Conservation (phyloP, 805 yeast genomes). For the Tetrapisispora phaffii region DNA sequence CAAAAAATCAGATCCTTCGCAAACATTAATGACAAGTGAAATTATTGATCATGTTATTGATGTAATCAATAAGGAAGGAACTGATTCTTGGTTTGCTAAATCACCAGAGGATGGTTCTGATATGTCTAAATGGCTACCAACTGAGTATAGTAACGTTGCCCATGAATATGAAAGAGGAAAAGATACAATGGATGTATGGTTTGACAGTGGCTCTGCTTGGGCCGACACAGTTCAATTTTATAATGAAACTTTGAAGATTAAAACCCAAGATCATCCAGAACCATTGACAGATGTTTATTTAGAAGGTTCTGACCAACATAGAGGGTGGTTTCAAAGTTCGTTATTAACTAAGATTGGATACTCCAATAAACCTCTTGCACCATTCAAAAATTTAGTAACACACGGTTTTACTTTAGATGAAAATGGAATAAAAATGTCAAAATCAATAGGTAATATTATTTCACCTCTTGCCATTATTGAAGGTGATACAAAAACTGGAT, state of each 20-base stretch:
- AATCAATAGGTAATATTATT: conserved; percentile 77
- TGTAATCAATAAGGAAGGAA: conserved; percentile 49
- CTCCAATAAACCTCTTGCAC: conserved; percentile 35
- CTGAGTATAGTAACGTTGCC: conserved; percentile 34
- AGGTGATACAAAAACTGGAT: conserved; percentile 41
- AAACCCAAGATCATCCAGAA: conserved; percentile 24
- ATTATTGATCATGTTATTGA: conserved; percentile 49
- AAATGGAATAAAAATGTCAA: conserved; percentile 84
- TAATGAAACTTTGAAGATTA: conserved; percentile 27
- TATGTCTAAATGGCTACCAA: conserved; percentile 59
- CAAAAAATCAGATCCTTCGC: conserved; percentile 43
- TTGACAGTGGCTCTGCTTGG: conserved; percentile 96
- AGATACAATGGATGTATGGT: conserved; percentile 99
- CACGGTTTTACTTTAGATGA: conserved; percentile 92
- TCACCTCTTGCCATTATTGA: conserved; percentile 57
- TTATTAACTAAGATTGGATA: conserved; percentile 63
- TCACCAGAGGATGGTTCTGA: conserved; percentile 35
- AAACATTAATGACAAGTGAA: conserved; percentile 48
- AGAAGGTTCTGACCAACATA: conserved; percentile 97
- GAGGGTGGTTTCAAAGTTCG: conserved; percentile 98
- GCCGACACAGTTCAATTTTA: conserved; percentile 31
- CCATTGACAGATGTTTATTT: conserved; percentile 71
- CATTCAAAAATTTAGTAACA: conserved; percentile 69
- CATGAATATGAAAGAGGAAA: conserved; percentile 48
- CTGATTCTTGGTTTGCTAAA: conserved; percentile 69